These are phyloP conservation scores for Metrosideros polymorpha DNA, from an alignment of 441 rosid genomes.

Conservation along the genomic window DNA sequence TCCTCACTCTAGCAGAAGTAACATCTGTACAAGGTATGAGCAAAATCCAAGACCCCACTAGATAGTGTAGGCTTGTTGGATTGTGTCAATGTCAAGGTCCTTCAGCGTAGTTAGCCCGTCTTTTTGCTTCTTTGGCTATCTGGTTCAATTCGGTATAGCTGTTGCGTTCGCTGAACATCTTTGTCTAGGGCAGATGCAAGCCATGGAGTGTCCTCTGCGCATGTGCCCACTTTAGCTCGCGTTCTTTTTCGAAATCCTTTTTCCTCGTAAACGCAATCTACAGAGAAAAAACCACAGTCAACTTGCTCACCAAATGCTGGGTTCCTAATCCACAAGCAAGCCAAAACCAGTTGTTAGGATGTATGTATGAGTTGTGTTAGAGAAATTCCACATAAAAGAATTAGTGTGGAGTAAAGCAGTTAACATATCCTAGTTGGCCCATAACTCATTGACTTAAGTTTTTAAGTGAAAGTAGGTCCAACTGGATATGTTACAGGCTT, in stretches of 20 bases:
- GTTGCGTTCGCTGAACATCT: conserved; percentile 31
- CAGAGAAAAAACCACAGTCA: not conserved
- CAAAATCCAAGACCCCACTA: not conserved
- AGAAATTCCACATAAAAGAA: no score
- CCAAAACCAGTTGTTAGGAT: no score
- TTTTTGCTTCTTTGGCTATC: conserved; percentile 37
- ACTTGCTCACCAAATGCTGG: not conserved
- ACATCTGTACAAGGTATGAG: not conserved
- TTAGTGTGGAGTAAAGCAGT: no score
- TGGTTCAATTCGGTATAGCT: conserved; percentile 26
- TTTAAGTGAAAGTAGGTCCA: no score
- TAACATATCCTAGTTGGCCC: no score
- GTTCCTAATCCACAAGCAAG: not conserved
- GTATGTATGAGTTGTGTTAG: no score
- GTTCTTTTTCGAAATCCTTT: conserved; percentile 35
- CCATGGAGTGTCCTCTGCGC: conserved; percentile 48
- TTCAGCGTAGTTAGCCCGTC: conserved; percentile 26
- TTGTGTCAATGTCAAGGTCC: conserved; percentile 9
- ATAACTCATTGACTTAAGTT: no score
- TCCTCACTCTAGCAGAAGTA: not conserved
- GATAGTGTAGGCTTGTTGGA: conserved; percentile 8
- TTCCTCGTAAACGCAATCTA: conserved; percentile 44
- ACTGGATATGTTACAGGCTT: no score
- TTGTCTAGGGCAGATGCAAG: conserved; percentile 33
- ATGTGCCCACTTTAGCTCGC: conserved; percentile 43